phyloP scores from a whole-genome alignment of 108 stramenopile species.

The Fragilariopsis cylindrus region DNA sequence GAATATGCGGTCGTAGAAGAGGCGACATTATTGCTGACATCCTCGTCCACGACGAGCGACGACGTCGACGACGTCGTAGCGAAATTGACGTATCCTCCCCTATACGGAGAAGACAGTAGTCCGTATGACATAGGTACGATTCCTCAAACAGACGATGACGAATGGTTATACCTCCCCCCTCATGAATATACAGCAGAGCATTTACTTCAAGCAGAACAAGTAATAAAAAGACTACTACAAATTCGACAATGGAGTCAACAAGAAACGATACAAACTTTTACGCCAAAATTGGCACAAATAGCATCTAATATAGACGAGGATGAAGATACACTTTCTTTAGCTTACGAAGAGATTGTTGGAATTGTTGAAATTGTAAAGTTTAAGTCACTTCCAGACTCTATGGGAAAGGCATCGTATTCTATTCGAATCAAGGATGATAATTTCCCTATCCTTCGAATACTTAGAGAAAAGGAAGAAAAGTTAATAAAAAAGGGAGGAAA shows the following conservation, averaged over 20 bases:
- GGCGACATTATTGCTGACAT: slow-evolving; percentile 37
- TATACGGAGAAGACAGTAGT: slow-evolving; percentile 47
- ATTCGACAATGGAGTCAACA: slow-evolving; percentile 55
- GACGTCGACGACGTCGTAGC: not conserved
- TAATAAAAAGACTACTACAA: slow-evolving; percentile 49
- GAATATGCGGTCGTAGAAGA: slow-evolving; percentile 63
- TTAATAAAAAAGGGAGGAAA: slow-evolving; percentile 25
- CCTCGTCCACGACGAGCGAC: not conserved
- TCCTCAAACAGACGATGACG: slow-evolving; percentile 72
- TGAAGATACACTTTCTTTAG: slow-evolving; percentile 15
- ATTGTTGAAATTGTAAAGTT: slow-evolving; percentile 51
- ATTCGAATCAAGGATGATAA: slow-evolving; percentile 53
- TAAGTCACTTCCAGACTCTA: slow-evolving; percentile 22
- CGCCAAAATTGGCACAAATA: slow-evolving; percentile 46
- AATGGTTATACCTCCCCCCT: slow-evolving; percentile 59
- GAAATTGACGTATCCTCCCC: slow-evolving; percentile 50
- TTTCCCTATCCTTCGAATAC: slow-evolving; percentile 52
- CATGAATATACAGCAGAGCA: slow-evolving; percentile 54
- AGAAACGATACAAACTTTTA: slow-evolving; percentile 22
- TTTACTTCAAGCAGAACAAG: slow-evolving; percentile 76
- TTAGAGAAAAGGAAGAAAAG: slow-evolving; percentile 49
- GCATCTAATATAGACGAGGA: slow-evolving; percentile 28
- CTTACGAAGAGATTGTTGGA: slow-evolving; percentile 37
- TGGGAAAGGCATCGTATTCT: slow-evolving; percentile 38
- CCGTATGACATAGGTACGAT: slow-evolving; percentile 42